These are phyloP conservation scores for Erythrophleum ivorense DNA, from an alignment of 331 rosid genomes.

Conservation along the genomic window DNA sequence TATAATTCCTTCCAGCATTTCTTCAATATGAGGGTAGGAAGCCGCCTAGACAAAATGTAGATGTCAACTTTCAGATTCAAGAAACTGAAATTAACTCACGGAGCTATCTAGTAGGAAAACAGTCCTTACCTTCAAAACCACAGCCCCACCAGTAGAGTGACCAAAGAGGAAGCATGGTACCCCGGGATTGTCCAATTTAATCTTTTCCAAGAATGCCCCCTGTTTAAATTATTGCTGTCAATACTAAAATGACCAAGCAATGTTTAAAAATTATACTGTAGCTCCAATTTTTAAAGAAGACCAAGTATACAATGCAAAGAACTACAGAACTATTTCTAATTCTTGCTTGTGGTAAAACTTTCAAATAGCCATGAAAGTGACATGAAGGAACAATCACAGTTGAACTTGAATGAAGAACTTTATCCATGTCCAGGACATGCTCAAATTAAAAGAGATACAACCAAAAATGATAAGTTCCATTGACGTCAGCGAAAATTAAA, in stretches of 20 bases:
- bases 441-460: conserved; percentile 4
- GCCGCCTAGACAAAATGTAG: conserved; percentile 64
- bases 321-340: neutral
- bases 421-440: neutral
- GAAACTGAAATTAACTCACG: neutral
- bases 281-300: neutral
- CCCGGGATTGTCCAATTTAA: conserved; percentile 85
- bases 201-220: conserved; percentile 90
- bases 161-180: conserved; percentile 97
- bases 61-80: conserved; percentile 23
- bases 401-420: neutral
- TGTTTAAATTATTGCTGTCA: conserved; percentile 39
- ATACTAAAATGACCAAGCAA: conserved; percentile 14
- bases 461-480: neutral
- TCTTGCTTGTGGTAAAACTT: neutral
- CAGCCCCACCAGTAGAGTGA: conserved; percentile 98
- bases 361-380: conserved; percentile 9
- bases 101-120: neutral
- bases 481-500: neutral
- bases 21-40: conserved; percentile 59
- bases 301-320: conserved; percentile 6
- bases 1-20: conserved; percentile 81
- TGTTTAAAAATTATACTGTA: conserved; percentile 12
- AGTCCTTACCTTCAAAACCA: conserved; percentile 79
- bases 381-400: neutral